These are phyloP conservation scores for Hydrangea macrophylla DNA, from an alignment of 148 eudicot genomes.

Conservation along the genomic window DNA sequence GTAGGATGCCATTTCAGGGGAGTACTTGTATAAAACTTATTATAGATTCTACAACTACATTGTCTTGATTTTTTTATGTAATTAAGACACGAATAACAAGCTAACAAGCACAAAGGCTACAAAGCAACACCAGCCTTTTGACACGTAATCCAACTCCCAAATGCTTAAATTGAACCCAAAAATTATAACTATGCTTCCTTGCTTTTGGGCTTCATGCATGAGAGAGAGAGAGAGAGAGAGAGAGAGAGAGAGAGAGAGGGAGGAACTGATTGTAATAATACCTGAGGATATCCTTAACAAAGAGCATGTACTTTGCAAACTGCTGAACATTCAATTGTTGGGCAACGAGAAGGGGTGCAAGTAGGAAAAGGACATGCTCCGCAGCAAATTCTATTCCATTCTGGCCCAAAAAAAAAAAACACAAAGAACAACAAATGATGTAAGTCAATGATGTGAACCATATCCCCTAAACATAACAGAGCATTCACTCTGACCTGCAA, in stretches of 20 bases:
- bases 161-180: too few species aligned
- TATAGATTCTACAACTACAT: too few species aligned
- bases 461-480: slow-evolving; percentile 76
- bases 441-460: slow-evolving; percentile 37
- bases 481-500: slow-evolving; percentile 97
- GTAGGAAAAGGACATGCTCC: slow-evolving; percentile 82
- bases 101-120: too few species aligned
- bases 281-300: slow-evolving; percentile 88
- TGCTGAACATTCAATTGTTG: slow-evolving; percentile 96
- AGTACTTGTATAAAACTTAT: too few species aligned
- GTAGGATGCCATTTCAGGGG: too few species aligned
- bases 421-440: slow-evolving; percentile 15
- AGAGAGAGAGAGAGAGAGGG: slow-evolving; percentile 3
- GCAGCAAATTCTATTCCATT: slow-evolving; percentile 85
- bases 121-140: too few species aligned
- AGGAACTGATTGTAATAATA: slow-evolving; percentile 20
- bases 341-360: slow-evolving; percentile 72
- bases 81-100: too few species aligned
- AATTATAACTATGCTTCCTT: too few species aligned
- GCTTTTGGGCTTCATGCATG: too few species aligned
- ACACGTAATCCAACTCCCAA: too few species aligned
- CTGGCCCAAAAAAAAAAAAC: slow-evolving; percentile 34
- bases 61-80: too few species aligned
- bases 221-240: background rate
- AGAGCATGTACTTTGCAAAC: slow-evolving; percentile 93